Conservation (phyloP, 1,284 basidiomycete species). For the Rhodotorula sp. region DNA sequence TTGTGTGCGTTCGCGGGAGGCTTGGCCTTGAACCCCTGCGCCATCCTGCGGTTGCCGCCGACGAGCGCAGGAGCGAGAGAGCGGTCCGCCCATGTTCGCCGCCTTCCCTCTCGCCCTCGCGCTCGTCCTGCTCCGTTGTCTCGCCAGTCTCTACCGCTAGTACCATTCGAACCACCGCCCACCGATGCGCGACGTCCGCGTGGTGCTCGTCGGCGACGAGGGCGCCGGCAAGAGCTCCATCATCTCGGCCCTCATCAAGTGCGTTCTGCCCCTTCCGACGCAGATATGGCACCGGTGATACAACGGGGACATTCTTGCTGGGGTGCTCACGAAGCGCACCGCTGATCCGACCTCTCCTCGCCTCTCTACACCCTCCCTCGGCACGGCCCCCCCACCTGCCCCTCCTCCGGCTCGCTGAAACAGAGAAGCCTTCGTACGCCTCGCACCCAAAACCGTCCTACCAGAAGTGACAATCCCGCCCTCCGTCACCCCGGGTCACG, state of each 20-base stretch:
- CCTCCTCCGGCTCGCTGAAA: slow-evolving; percentile 46
- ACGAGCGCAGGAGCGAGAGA: background rate
- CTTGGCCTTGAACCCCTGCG: slow-evolving; percentile 36
- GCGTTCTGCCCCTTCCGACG: background rate
- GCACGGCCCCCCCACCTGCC: background rate
- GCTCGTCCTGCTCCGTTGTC: background rate
- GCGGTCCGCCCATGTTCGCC: background rate
- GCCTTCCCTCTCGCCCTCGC: background rate
- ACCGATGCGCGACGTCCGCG: slow-evolving; percentile 70
- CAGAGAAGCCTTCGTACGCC: slow-evolving; percentile 43
- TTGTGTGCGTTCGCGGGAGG: slow-evolving; percentile 21
- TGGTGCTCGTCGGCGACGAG: slow-evolving; percentile 92
- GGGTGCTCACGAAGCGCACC: no score
- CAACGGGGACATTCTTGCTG: accelerated
- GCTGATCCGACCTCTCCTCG: background rate
- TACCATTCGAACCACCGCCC: background rate
- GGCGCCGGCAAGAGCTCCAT: slow-evolving; percentile 93
- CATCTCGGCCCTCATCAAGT: slow-evolving; percentile 76
- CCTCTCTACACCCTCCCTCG: background rate
- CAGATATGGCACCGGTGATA: background rate
- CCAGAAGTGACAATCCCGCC: slow-evolving; percentile 95
- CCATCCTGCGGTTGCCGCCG: slow-evolving; percentile 4
- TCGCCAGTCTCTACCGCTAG: background rate
- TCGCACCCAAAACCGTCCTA: slow-evolving; percentile 74
- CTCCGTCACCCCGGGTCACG: slow-evolving; percentile 84